Evolutionary conservation across 1,139 yeast genomes (phyloP).

Genomic region (Williopsis jadinii): DNA sequence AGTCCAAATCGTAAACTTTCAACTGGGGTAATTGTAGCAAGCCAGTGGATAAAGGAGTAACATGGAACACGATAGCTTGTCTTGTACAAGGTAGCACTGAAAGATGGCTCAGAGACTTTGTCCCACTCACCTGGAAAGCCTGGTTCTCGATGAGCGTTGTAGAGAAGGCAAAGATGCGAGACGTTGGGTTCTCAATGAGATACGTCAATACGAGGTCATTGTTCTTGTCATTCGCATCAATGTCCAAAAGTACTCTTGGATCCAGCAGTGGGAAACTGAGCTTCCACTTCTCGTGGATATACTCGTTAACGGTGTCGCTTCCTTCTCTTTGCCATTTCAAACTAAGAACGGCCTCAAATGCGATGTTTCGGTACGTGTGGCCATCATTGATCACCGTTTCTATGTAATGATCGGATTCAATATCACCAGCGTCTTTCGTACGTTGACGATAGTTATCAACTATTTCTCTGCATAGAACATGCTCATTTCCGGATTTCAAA

Average conservation of each 20-base stretch:
- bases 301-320: conserved; percentile 23
- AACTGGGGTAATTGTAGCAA: conserved; percentile 46
- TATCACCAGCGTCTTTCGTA: conserved; percentile 5
- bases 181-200: conserved; percentile 68
- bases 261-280: conserved; percentile 57
- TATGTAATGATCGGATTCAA: conserved; percentile 10
- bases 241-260: conserved; percentile 53
- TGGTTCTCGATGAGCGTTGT: conserved; percentile 35
- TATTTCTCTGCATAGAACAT: conserved; percentile 28
- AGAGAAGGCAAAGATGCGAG: conserved; percentile 58
- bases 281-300: conserved; percentile 35
- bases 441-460: conserved; percentile 1
- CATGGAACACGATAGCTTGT: conserved; percentile 36
- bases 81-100: conserved; percentile 58
- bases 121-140: conserved; percentile 27
- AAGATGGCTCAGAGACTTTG: conserved; percentile 25
- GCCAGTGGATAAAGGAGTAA: conserved; percentile 22
- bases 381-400: conserved; percentile 38
- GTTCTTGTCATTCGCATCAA: conserved; percentile 18
- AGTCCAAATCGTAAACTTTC: conserved; percentile 57
- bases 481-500: conserved; percentile 26
- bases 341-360: conserved; percentile 24
- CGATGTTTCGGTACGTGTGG: conserved; percentile 35
- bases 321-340: conserved; percentile 33
- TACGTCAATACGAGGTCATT: conserved; percentile 33